Conservation (phyloP, 225 moss, liverwort and hornwort species). For the Marchantia paleacea region DNA sequence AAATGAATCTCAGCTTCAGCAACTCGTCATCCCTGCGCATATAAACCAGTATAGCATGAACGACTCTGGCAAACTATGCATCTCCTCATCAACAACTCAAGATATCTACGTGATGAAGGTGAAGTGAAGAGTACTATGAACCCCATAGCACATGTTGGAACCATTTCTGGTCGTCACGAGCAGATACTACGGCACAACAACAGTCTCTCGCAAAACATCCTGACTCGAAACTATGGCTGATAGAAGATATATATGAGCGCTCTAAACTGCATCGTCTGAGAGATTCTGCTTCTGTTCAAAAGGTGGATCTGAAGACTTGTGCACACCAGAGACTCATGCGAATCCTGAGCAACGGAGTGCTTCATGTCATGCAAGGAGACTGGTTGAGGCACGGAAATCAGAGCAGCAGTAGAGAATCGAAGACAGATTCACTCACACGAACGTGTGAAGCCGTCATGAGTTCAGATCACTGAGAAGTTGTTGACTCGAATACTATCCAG, state of each 20-base stretch:
- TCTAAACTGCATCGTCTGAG: background rate
- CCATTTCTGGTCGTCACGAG: background rate
- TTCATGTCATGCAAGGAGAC: background rate
- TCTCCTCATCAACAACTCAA: background rate
- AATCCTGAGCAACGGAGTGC: background rate
- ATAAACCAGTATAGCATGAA: background rate
- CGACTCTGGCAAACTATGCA: background rate
- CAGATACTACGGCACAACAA: background rate
- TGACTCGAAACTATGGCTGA: background rate
- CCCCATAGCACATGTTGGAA: background rate
- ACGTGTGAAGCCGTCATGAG: slow-evolving; percentile 1
- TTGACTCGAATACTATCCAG: background rate
- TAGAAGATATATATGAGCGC: background rate
- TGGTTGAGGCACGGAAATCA: background rate
- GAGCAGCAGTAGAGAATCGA: background rate
- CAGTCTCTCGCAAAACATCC: background rate
- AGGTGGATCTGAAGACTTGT: too few species aligned
- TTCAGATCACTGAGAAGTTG: slow-evolving; percentile 1
- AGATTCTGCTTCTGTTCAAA: background rate
- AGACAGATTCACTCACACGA: background rate
- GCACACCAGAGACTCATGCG: background rate
- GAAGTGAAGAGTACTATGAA: background rate
- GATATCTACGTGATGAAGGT: background rate
- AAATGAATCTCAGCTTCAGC: background rate
- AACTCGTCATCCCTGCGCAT: background rate